Evolutionary conservation across 1,284 basidiomycete species (phyloP), one percentile per base, ranked within the genome.

Genomic region (Cystobasidium pallidum): DNA sequence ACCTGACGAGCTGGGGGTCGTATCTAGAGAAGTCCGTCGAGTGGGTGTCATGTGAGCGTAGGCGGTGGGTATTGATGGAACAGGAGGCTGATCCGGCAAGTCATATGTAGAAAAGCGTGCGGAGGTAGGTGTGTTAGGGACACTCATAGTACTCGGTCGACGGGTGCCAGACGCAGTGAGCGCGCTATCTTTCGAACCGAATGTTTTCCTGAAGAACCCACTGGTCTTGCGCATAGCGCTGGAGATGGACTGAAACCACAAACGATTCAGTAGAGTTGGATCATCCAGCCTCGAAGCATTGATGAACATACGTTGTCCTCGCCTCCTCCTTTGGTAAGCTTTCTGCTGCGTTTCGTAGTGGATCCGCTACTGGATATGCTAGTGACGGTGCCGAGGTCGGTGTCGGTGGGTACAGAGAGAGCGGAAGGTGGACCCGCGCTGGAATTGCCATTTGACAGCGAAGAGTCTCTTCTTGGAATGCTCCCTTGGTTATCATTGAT

Each of bases 171-270:
- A 19, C n/a, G 65, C 47, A 19, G 36, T 55, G 34, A 54, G 24
- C 30, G 34, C 15, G 39, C 41, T 34, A 34, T 49, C 28, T 41
- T 47, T 54, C n/a, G 45, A 32, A n/a, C 72, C 66, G 51, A 75
- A 75, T 1, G 55, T 70, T 45, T 74, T 75, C 26, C 73, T 68
- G 47, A 78, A 79, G 74, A 79, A 79, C 2, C 77, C 72, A 34
- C 71, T 75, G 17, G 78, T 78, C 47, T 76, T 77, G 10, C 76
- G 72, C 77, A 79, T 77, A 39, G 77, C 78, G 28, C 72, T 74
- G 2, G 55, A 58, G 17, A 74, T 72, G 51, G 54, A 47, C 70
- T 72, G 52, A 10, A 24, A 26, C 4, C 30, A 34, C 24, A 28
- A 32, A 34, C 24, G 36, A 32, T 21, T 34, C 24, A 41, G 28